Percentiles rank a stretch among this genome's conserved stretches.
Conservation (phyloP, 495 filamentous ascomycete genomes). For the Neurospora sp. region DNA sequence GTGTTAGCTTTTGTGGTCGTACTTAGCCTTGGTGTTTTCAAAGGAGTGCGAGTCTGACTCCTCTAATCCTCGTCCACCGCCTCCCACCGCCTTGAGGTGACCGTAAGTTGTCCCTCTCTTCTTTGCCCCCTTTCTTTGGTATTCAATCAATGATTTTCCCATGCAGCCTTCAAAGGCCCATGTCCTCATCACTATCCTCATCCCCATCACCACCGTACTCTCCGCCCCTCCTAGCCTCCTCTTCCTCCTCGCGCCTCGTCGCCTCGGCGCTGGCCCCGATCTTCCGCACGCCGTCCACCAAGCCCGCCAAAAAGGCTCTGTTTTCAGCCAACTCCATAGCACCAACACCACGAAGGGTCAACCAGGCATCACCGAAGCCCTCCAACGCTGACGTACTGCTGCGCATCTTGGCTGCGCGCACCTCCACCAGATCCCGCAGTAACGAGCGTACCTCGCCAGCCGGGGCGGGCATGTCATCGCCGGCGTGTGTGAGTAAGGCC, state of each 20-base stretch:
- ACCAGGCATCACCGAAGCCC: constrained; percentile 53
- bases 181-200: constrained; percentile 40
- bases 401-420: constrained; percentile 80
- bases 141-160: not conserved
- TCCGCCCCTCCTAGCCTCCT: constrained; percentile 26
- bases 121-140: not conserved
- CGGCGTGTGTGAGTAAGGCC: constrained; percentile 70
- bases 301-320: constrained; percentile 70
- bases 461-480: constrained; percentile 66
- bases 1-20: not conserved
- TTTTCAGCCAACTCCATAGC: constrained; percentile 85
- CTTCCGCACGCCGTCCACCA: constrained; percentile 77
- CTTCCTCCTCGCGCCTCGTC: constrained; percentile 44
- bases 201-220: constrained; percentile 32
- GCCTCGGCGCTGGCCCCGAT: constrained; percentile 49
- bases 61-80: not conserved
- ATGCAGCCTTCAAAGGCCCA: constrained; percentile 25
- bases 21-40: not conserved
- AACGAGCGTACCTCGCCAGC: constrained; percentile 63
- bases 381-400: constrained; percentile 60
- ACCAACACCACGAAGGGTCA: constrained; percentile 73
- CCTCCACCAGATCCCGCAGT: constrained; percentile 75
- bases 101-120: not conserved
- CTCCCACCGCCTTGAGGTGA: too few relatives aligned
- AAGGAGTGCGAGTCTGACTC: not conserved